phyloP scores from a whole-genome alignment of 306 rosid species.

The Prunus fruticosa region DNA sequence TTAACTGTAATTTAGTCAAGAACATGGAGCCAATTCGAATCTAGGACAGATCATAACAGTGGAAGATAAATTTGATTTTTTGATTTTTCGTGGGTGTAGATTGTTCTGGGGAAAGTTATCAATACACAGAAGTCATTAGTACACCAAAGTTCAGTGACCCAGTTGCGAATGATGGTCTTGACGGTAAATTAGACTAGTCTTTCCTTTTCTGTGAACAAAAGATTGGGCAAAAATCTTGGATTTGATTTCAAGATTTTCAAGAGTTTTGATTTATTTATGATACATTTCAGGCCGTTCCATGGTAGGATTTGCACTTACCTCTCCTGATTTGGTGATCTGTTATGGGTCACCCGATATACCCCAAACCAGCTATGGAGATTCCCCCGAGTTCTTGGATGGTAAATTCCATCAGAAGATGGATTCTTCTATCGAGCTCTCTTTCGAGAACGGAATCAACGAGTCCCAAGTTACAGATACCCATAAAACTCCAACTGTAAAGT shows the following conservation, averaged over 20 bases:
- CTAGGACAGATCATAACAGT: not conserved
- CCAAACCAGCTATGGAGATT: constrained; percentile 39
- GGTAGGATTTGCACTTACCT: constrained; percentile 49
- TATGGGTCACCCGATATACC: constrained; percentile 60
- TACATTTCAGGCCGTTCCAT: constrained; percentile 50
- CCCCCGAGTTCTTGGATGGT: constrained; percentile 49
- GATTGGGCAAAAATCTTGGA: not conserved
- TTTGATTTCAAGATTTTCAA: not conserved
- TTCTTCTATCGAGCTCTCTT: constrained; percentile 68
- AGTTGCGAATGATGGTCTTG: constrained; percentile 17
- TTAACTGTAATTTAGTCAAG: not conserved
- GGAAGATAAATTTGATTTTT: constrained; percentile 20
- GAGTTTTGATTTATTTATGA: constrained; percentile 2
- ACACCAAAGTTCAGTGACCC: constrained; percentile 32
- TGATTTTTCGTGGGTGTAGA: not conserved
- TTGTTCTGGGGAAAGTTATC: constrained; percentile 17
- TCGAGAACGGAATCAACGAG: constrained; percentile 69
- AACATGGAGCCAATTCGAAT: not conserved
- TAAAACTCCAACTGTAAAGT: constrained; percentile 63
- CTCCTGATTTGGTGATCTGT: constrained; percentile 69
- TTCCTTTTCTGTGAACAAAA: not conserved
- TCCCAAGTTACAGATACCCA: constrained; percentile 34
- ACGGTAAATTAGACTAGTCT: not conserved
- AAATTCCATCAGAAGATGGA: constrained; percentile 41
- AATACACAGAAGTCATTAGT: constrained; percentile 15